Evolutionary conservation across 2,329 filamentous ascomycete genomes (phyloP).

Genomic region (Byssoonygena ceratinophila): DNA sequence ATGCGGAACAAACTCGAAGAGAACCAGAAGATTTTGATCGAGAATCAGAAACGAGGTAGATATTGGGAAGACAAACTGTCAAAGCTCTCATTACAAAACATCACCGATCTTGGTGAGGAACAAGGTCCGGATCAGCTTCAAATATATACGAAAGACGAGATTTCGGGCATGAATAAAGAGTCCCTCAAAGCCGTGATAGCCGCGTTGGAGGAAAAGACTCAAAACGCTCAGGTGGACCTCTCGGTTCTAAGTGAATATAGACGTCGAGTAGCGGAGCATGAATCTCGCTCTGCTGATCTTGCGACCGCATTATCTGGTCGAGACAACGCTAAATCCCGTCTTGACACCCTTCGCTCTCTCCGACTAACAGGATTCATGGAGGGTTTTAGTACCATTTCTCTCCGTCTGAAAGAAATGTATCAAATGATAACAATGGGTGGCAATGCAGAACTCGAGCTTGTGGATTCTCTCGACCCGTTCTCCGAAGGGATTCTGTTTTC

Average conservation of each 20-base stretch:
- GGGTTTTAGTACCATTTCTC: slow-evolving; percentile 85
- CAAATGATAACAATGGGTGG: slow-evolving; percentile 99
- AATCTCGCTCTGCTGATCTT: slow-evolving; percentile 71
- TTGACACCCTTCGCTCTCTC: slow-evolving; percentile 80
- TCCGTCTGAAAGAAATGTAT: slow-evolving; percentile 98
- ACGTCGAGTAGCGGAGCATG: slow-evolving; percentile 71
- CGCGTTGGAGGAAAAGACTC: slow-evolving; percentile 61
- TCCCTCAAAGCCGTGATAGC: slow-evolving; percentile 55
- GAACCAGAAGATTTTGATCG: slow-evolving; percentile 74
- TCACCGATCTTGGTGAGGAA: slow-evolving; percentile 57
- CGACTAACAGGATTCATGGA: slow-evolving; percentile 97
- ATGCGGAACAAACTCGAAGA: slow-evolving; percentile 98
- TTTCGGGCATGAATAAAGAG: slow-evolving; percentile 53
- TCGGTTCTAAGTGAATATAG: slow-evolving; percentile 82
- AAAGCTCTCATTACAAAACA: slow-evolving; percentile 73
- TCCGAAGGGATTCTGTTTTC: slow-evolving; percentile 93
- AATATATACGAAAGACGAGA: slow-evolving; percentile 62
- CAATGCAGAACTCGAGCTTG: slow-evolving; percentile 92
- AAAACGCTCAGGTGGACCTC: slow-evolving; percentile 78
- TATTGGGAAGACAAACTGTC: slow-evolving; percentile 86
- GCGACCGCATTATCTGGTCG: slow-evolving; percentile 64
- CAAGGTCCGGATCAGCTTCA: slow-evolving; percentile 47
- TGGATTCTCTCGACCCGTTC: slow-evolving; percentile 93
- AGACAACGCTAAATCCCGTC: slow-evolving; percentile 80
- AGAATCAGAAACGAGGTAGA: slow-evolving; percentile 71